phyloP scores from a whole-genome alignment of 139 green algal species.

The Pleodorina starrii region DNA sequence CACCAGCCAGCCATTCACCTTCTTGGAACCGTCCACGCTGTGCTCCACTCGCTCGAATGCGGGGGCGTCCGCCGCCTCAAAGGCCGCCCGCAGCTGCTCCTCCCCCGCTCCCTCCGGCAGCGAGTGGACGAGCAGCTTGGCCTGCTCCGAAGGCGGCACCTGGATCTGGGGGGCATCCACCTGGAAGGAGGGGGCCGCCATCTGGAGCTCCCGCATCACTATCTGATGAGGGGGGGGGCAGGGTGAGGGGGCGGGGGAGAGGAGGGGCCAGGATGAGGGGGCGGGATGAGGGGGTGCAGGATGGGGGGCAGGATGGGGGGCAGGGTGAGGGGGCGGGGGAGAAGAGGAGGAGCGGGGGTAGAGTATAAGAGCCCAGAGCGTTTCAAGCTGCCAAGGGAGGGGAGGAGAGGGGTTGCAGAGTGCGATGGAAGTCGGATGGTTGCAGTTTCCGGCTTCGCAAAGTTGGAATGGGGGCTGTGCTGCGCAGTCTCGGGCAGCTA shows the following conservation, averaged over 20 bases:
- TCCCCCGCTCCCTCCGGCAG: constrained; percentile 21
- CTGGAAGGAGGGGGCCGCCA: constrained; percentile 26
- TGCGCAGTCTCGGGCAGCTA: too few relatives aligned
- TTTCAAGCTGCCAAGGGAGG: too few relatives aligned
- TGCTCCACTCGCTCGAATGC: not conserved
- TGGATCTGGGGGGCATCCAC: constrained; percentile 53
- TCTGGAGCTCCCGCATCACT: constrained; percentile 63
- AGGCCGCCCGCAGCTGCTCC: not conserved
- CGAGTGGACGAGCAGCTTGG: constrained; percentile 70
- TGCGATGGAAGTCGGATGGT: too few relatives aligned
- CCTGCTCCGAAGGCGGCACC: constrained; percentile 59
- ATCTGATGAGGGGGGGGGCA: constrained; percentile 35
- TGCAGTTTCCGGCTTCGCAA: too few relatives aligned
- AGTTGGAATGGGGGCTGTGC: too few relatives aligned
- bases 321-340: too few relatives aligned
- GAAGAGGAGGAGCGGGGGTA: too few relatives aligned
- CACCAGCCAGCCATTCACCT: too few relatives aligned
- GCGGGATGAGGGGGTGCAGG: too few relatives aligned
- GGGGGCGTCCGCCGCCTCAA: constrained; percentile 3
- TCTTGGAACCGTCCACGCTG: not conserved
- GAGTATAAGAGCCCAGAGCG: too few relatives aligned
- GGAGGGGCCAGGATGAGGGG: not conserved
- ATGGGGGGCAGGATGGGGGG: too few relatives aligned
- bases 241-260: not conserved
- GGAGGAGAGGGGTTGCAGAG: too few relatives aligned